Base-by-base conservation (phyloP, 2,329 filamentous ascomycete genomes). In the Paracamarosporium sp. region DNA sequence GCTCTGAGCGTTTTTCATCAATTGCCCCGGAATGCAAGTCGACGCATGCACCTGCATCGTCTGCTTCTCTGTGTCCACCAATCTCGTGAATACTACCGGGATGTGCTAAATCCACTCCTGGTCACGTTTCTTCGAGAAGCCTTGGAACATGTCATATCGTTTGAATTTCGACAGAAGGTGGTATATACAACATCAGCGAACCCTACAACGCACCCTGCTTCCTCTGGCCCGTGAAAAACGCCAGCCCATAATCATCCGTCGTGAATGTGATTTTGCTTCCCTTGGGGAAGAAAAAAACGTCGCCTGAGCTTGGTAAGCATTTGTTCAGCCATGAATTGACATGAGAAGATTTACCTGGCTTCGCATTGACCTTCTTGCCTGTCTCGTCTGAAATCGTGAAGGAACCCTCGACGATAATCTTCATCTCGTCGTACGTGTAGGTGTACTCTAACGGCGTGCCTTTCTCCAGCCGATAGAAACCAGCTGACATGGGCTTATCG, bases 381-480 rank as follows among this genome's bases (percentile, higher is more conserved):
- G 85, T 85, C 71, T 84, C 84, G 63, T 90, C 88, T 28, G 79
- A 80, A 66, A 90, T 89, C 60, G 86, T 83, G 68, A 87, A 89
- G 63, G 85, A 81, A 13, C 88, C 88, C 66, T 90, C 88, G 9
- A 90, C 76, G 62, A 91, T 88, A 70, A 90, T 88, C 80, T 90
- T 90, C 85, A 89, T 89, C 79, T 90, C 88, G 68, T 90, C 84
- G 75, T 90, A 90, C 38, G 81, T 86, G 76, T 90, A 90, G 30
- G 83, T 85, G 78, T 90, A 90, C 8, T 87, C 85, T 17, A 91
- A 81, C 1, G 87, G 85, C 3, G 86, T 86, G 65, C 88, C 88
- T 64, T 88, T 88, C 67, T 89, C 86, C 11, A 90, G 80, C 12
- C 88, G 83, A 79, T 89, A 90, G 70, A 91, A 84, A 22, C 88